A percentile compares a stretch with the other conserved stretches of the same genome.
Conservation (phyloP, 257 asterid species). For the Solanum raphanifolium region DNA sequence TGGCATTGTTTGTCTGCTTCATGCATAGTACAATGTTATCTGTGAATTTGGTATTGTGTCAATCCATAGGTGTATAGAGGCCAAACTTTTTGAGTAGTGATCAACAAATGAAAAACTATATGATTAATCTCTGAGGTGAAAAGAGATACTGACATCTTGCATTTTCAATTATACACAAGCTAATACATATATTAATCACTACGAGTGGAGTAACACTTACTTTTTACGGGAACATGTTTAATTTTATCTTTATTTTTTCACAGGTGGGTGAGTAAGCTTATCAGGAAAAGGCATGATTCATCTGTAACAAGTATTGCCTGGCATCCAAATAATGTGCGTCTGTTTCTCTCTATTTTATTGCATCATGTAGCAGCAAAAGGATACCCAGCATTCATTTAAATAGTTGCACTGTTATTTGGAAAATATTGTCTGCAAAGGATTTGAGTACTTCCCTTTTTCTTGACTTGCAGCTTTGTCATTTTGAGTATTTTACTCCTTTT, state of each 20-base stretch:
- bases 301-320: conserved; percentile 95
- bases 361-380: background rate
- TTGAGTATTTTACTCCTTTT: background rate
- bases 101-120: background rate
- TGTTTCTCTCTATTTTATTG: background rate
- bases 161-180: background rate
- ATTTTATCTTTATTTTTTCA: conserved; percentile 7
- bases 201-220: background rate
- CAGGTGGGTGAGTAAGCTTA: conserved; percentile 99
- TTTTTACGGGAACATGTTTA: background rate
- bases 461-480: background rate
- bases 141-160: background rate
- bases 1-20: background rate
- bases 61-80: background rate
- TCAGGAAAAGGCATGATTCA: conserved; percentile 94
- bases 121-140: background rate
- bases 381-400: background rate
- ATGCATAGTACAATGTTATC: background rate
- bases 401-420: background rate
- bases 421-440: background rate
- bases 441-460: background rate
- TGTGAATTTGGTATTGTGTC: background rate
- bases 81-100: background rate
- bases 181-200: background rate
- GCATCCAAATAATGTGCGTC: conserved; percentile 95